Percentiles rank a stretch among this genome's conserved stretches.
Conservation (phyloP, 208 protist genomes). For the Jaenimonas drosophilae region DNA sequence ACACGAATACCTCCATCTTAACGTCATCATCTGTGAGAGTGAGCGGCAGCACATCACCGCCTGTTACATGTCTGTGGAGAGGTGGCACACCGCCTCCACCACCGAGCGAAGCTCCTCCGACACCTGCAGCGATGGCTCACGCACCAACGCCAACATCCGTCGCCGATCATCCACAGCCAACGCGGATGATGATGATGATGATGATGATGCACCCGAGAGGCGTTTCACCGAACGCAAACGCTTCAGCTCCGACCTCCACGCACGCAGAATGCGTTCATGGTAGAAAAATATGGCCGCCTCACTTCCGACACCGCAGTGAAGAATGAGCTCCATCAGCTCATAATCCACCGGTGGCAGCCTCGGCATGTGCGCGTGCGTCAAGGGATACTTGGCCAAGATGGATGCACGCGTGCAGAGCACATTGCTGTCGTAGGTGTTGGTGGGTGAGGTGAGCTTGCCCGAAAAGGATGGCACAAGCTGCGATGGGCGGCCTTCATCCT, state of each 20-base stretch:
- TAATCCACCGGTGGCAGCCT: constrained; percentile 67
- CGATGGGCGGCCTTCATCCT: constrained; percentile 35
- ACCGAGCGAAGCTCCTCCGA: constrained; percentile 43
- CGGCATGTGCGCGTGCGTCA: constrained; percentile 40
- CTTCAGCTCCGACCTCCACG: constrained; percentile 50
- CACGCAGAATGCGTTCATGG: constrained; percentile 59
- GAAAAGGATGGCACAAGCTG: constrained; percentile 43
- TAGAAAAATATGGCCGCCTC: constrained; percentile 46
- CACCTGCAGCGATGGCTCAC: constrained; percentile 65
- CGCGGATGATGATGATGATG: too few relatives aligned
- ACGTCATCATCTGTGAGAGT: constrained; percentile 2
- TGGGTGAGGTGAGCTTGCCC: constrained; percentile 28
- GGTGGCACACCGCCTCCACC: constrained; percentile 42
- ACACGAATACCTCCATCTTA: neutral
- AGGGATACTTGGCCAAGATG: constrained; percentile 49
- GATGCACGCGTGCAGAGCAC: constrained; percentile 29
- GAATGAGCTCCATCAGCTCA: constrained; percentile 60
- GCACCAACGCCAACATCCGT: constrained; percentile 52
- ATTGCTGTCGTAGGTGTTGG: constrained; percentile 8
- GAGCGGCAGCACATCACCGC: neutral
- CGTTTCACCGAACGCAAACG: constrained; percentile 4
- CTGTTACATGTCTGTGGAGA: neutral
- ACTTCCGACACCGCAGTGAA: constrained; percentile 45
- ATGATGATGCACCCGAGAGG: too few relatives aligned
- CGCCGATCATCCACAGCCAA: constrained; percentile 28